These are phyloP conservation scores for Cercospora berteroae DNA, from an alignment of 2,329 filamentous ascomycete species.

Conservation along the genomic window DNA sequence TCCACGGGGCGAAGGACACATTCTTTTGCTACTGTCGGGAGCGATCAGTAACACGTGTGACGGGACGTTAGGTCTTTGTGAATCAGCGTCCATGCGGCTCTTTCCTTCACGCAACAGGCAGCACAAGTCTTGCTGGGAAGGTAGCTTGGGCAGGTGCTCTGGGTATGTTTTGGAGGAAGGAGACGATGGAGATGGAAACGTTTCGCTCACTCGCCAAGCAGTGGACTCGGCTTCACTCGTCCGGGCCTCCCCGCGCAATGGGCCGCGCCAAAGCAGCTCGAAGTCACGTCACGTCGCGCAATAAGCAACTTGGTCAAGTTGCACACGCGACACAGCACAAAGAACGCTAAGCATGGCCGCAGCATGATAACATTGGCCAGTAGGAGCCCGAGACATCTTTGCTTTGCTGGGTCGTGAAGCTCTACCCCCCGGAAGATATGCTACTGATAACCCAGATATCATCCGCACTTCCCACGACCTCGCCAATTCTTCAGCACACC, in stretches of 20 bases:
- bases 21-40: neutral
- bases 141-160: neutral
- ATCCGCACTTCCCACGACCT: constrained; percentile 1
- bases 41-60: neutral
- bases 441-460: constrained; percentile 2
- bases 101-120: neutral
- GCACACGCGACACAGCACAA: neutral
- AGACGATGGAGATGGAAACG: neutral
- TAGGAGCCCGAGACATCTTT: neutral
- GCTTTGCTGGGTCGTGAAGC: neutral
- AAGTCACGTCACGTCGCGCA: constrained; percentile 1
- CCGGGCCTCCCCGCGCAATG: neutral
- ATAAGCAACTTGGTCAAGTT: neutral
- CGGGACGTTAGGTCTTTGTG: neutral
- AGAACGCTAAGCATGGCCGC: neutral
- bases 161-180: neutral
- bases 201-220: neutral
- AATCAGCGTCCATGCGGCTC: neutral
- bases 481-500: neutral
- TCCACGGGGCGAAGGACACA: neutral
- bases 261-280: neutral
- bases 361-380: neutral
- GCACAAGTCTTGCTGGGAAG: neutral
- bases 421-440: neutral
- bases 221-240: neutral